Conservation (phyloP, 805 yeast genomes). For the Ogataea trehaloabstinens region DNA sequence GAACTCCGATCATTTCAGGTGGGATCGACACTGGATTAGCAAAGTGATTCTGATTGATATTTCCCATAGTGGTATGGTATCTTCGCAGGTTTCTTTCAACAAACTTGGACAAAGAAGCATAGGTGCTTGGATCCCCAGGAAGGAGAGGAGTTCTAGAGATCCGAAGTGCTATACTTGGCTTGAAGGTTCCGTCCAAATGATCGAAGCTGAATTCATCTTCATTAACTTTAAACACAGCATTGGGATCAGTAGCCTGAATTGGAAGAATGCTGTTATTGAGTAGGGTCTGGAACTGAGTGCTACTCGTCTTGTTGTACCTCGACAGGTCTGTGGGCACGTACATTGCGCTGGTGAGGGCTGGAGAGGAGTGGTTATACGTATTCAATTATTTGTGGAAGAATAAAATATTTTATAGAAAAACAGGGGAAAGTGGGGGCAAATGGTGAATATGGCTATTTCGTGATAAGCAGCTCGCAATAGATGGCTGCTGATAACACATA, state of each 20-base stretch:
- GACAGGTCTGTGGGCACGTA: conserved; percentile 33
- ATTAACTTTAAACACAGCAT: conserved; percentile 27
- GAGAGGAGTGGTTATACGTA: too few relatives aligned
- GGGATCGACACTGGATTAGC: conserved; percentile 39
- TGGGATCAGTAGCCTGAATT: conserved; percentile 35
- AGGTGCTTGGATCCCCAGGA: conserved; percentile 46
- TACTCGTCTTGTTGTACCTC: conserved; percentile 23
- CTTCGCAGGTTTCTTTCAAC: conserved; percentile 41
- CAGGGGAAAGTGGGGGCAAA: too few relatives aligned
- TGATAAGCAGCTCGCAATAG: too few relatives aligned
- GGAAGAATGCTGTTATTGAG: conserved; percentile 31
- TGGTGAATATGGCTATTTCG: too few relatives aligned
- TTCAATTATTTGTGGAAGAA: too few relatives aligned
- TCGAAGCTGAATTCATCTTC: conserved; percentile 33
- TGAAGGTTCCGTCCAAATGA: conserved; percentile 30
- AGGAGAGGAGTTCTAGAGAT: conserved; percentile 37
- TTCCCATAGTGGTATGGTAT: conserved; percentile 35
- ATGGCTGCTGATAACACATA: too few relatives aligned
- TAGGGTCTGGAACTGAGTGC: conserved; percentile 27
- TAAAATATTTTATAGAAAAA: too few relatives aligned
- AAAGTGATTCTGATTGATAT: conserved; percentile 36
- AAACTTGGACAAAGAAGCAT: conserved; percentile 51
- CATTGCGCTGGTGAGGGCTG: conserved; percentile 20
- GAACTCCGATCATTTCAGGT: conserved; percentile 31
- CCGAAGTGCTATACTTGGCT: conserved; percentile 31